Evolutionary conservation across 495 filamentous ascomycete genomes (phyloP).

Genomic region (Daldinia concentrica): DNA sequence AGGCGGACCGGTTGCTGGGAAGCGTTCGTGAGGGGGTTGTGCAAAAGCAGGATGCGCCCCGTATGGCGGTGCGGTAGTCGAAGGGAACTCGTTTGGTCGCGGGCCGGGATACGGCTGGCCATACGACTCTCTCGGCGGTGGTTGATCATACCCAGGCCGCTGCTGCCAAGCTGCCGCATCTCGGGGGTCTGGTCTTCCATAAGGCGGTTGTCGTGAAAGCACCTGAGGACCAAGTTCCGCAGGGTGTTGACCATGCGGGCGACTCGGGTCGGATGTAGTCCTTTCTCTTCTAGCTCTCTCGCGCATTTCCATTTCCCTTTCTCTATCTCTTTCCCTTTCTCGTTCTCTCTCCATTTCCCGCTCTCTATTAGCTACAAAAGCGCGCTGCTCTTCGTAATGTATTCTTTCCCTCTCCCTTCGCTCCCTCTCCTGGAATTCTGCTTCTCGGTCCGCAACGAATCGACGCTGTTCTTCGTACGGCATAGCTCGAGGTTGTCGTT

Average conservation of each 20-base stretch:
- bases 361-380: slow-evolving; percentile 41
- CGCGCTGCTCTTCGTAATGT: slow-evolving; percentile 50
- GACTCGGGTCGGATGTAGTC: slow-evolving; percentile 45
- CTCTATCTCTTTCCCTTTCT: slow-evolving; percentile 47
- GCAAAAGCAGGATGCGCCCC: slow-evolving; percentile 58
- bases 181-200: slow-evolving; percentile 54
- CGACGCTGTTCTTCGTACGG: slow-evolving; percentile 47
- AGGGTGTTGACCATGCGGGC: slow-evolving; percentile 37
- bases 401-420: slow-evolving; percentile 46
- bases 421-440: slow-evolving; percentile 43
- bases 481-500: slow-evolving; percentile 51
- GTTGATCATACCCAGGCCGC: slow-evolving; percentile 53
- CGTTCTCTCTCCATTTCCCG: slow-evolving; percentile 49
- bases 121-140: slow-evolving; percentile 51
- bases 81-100: slow-evolving; percentile 57
- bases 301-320: slow-evolving; percentile 48
- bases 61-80: slow-evolving; percentile 52
- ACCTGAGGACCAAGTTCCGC: slow-evolving; percentile 39
- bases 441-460: slow-evolving; percentile 34
- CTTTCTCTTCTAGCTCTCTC: slow-evolving; percentile 46
- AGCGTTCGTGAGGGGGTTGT: slow-evolving; percentile 56
- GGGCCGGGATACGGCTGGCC: slow-evolving; percentile 50
- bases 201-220: slow-evolving; percentile 47
- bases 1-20: slow-evolving; percentile 54
- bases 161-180: slow-evolving; percentile 57